These are phyloP conservation scores for Fusarium stilboides DNA, from an alignment of 2,329 filamentous ascomycete genomes.

Conservation along the genomic window DNA sequence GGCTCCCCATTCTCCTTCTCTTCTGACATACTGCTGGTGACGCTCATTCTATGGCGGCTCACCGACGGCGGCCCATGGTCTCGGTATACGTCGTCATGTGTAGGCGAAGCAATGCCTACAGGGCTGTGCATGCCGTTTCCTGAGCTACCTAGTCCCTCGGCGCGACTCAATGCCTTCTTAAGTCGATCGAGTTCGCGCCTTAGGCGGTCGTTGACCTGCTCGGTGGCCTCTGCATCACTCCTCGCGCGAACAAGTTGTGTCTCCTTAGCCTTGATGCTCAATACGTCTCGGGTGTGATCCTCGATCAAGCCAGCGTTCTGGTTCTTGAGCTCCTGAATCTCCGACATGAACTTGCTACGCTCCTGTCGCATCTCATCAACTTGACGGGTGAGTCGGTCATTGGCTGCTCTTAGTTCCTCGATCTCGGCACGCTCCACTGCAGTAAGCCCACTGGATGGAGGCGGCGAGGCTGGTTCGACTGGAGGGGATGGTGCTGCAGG, in stretches of 20 bases:
- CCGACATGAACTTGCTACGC: slow-evolving; percentile 83
- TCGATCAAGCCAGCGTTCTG: slow-evolving; percentile 98
- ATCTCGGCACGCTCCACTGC: slow-evolving; percentile 92
- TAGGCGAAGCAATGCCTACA: slow-evolving; percentile 65
- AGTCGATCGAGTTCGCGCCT: slow-evolving; percentile 91
- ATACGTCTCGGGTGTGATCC: slow-evolving; percentile 93
- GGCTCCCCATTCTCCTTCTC: slow-evolving; percentile 81
- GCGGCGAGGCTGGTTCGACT: slow-evolving; percentile 68
- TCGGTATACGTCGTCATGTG: slow-evolving; percentile 73
- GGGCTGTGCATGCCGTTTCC: slow-evolving; percentile 58
- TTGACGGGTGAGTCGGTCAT: slow-evolving; percentile 81
- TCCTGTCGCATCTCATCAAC: slow-evolving; percentile 88
- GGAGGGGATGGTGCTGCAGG: slow-evolving; percentile 69
- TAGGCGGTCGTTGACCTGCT: slow-evolving; percentile 87
- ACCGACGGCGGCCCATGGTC: slow-evolving; percentile 62
- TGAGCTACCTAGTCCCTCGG: slow-evolving; percentile 65
- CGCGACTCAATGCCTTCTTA: slow-evolving; percentile 84
- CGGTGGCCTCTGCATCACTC: slow-evolving; percentile 89
- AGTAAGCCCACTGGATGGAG: slow-evolving; percentile 76
- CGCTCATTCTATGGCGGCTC: slow-evolving; percentile 70
- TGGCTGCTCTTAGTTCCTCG: slow-evolving; percentile 87
- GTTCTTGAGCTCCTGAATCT: slow-evolving; percentile 95
- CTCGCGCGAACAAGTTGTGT: slow-evolving; percentile 94
- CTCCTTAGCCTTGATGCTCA: slow-evolving; percentile 98
- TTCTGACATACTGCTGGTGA: slow-evolving; percentile 77